A percentile compares a stretch with the other conserved stretches of the same genome.
These are phyloP conservation scores for Meripilus lineatus DNA, from an alignment of 1,284 basidiomycete species.

Conservation along the genomic window DNA sequence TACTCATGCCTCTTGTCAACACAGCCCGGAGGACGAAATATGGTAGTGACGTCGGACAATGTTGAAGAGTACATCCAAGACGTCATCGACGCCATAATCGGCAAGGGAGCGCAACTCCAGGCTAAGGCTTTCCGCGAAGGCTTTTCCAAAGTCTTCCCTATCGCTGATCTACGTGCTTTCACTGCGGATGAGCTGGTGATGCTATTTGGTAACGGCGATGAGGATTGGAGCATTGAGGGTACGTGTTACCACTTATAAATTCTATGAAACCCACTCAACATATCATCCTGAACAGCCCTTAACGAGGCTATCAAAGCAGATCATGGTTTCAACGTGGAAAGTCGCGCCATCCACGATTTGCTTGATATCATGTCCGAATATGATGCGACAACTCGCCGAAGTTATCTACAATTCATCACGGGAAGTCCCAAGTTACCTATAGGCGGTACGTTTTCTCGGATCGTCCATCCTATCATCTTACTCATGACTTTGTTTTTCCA, in stretches of 20 bases:
- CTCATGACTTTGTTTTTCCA: constrained; percentile 1
- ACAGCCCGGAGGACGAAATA: constrained; percentile 74
- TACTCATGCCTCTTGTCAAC: not conserved
- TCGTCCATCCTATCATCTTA: not conserved
- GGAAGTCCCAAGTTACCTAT: constrained; percentile 93
- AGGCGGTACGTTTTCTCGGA: constrained; percentile 55
- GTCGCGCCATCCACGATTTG: constrained; percentile 83
- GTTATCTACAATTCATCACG: constrained; percentile 95
- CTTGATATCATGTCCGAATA: constrained; percentile 86
- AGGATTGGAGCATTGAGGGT: constrained; percentile 93
- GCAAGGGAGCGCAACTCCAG: constrained; percentile 69
- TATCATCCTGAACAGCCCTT: constrained; percentile 53
- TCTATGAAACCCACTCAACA: not conserved
- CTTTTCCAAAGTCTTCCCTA: constrained; percentile 92
- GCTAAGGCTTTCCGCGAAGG: constrained; percentile 86
- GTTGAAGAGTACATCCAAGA: constrained; percentile 84
- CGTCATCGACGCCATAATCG: constrained; percentile 79
- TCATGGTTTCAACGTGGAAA: constrained; percentile 96
- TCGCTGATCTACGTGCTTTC: constrained; percentile 87
- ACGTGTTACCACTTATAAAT: constrained; percentile 30
- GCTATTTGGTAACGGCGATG: constrained; percentile 92
- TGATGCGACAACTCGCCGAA: constrained; percentile 68
- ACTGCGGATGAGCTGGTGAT: constrained; percentile 91
- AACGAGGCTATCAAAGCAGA: constrained; percentile 92
- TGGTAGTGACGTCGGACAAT: constrained; percentile 80